phyloP scores from a whole-genome alignment of 805 yeast genomes.

The Lachancea thermotolerans region DNA sequence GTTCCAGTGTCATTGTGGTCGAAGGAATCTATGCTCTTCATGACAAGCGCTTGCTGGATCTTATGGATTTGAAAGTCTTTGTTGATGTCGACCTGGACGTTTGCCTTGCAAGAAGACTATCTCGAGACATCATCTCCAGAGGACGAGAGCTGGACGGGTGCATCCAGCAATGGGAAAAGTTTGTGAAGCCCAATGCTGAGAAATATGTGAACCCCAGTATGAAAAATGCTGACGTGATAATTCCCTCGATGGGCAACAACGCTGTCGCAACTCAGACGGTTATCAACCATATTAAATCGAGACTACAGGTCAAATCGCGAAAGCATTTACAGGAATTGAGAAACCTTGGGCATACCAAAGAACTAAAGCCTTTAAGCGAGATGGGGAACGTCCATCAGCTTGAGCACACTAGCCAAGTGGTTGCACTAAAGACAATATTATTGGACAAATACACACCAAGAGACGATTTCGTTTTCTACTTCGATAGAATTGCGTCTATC shows the following conservation, averaged over 20 bases:
- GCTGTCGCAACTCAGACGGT: constrained; percentile 70
- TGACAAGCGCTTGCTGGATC: constrained; percentile 56
- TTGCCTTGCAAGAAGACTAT: constrained; percentile 81
- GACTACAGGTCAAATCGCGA: constrained; percentile 55
- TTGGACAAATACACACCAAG: constrained; percentile 48
- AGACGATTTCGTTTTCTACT: constrained; percentile 79
- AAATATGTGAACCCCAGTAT: constrained; percentile 67
- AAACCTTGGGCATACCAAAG: constrained; percentile 32
- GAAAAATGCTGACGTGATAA: constrained; percentile 73
- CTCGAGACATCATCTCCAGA: constrained; percentile 78
- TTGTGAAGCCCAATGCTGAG: constrained; percentile 89
- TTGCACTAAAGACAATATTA: constrained; percentile 65
- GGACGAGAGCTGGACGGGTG: constrained; percentile 82
- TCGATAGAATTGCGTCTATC: constrained; percentile 72
- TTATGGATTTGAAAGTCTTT: constrained; percentile 82
- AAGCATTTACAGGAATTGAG: constrained; percentile 61
- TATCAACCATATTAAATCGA: constrained; percentile 71
- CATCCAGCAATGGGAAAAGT: constrained; percentile 80
- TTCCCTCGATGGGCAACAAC: constrained; percentile 90
- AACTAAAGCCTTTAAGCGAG: constrained; percentile 10
- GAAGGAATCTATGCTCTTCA: constrained; percentile 88
- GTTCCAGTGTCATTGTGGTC: constrained; percentile 86
- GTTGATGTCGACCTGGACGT: constrained; percentile 93
- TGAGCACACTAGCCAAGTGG: constrained; percentile 53
- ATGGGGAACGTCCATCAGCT: constrained; percentile 27